Percentiles rank a stretch among this genome's conserved stretches.
Evolutionary conservation across 2,329 filamentous ascomycete species (phyloP).

Genomic region (Lecanicillium sp.): DNA sequence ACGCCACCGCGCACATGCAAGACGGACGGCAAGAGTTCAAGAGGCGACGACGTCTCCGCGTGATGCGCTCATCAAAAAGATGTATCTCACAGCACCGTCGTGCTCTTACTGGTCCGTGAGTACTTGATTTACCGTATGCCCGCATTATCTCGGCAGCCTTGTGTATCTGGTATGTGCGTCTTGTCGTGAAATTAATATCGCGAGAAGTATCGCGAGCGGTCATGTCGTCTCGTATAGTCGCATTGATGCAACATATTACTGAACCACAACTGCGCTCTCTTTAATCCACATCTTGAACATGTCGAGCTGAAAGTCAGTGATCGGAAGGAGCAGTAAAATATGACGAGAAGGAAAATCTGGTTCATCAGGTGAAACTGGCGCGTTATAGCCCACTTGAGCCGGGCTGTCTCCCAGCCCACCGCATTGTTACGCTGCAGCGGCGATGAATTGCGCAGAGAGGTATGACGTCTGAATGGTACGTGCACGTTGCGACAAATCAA

Average conservation of each 20-base stretch:
- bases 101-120: no score
- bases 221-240: not conserved
- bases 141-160: no score
- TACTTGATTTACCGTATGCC: no score
- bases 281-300: no score
- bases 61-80: no score
- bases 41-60: not conserved
- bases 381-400: not conserved
- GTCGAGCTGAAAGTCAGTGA: no score
- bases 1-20: no score
- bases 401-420: not conserved
- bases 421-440: not conserved
- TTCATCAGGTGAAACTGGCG: not conserved
- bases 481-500: not conserved
- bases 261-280: not conserved
- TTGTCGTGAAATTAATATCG: no score
- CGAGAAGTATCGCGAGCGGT: no score
- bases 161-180: no score
- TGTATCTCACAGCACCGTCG: no score
- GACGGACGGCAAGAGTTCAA: not conserved
- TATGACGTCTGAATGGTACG: not conserved
- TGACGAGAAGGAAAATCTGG: slow-evolving; percentile 1
- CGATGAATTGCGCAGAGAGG: not conserved
- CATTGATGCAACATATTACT: not conserved
- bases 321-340: not conserved